phyloP scores from a whole-genome alignment of 352 stramenopile genomes.

The Halophytophthora batemanensis region DNA sequence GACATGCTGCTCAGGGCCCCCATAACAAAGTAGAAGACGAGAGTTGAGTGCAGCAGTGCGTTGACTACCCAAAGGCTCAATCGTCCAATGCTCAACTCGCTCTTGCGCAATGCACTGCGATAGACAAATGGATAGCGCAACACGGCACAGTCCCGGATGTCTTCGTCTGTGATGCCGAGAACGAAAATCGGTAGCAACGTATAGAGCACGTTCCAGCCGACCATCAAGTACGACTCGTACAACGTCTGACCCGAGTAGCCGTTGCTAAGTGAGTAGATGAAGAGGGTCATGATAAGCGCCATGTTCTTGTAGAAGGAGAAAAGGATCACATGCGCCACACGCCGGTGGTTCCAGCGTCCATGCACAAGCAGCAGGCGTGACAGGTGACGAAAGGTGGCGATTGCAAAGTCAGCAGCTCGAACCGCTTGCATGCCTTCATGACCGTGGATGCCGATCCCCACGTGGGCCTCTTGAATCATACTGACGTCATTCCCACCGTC shows the following conservation, averaged over 20 bases:
- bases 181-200: conserved; percentile 93
- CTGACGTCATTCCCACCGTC: conserved; percentile 99
- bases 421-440: conserved; percentile 95
- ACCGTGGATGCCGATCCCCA: conserved; percentile 98
- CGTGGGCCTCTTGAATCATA: conserved; percentile 99
- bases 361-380: conserved; percentile 78
- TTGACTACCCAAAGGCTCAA: conserved; percentile 72
- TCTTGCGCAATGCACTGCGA: conserved; percentile 57
- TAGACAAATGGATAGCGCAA: conserved; percentile 81
- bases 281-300: conserved; percentile 93
- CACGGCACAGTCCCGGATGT: conserved; percentile 71
- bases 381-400: conserved; percentile 77
- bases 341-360: conserved; percentile 82
- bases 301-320: conserved; percentile 92
- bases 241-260: conserved; percentile 91
- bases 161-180: conserved; percentile 78
- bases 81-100: conserved; percentile 55
- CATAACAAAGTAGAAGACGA: conserved; percentile 72
- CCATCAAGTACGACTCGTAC: conserved; percentile 87
- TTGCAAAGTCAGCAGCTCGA: conserved; percentile 80
- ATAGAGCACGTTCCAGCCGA: conserved; percentile 96
- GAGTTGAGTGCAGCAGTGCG: conserved; percentile 63
- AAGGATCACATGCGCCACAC: conserved; percentile 76
- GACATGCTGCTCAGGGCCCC: conserved; percentile 37
- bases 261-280: conserved; percentile 85